A percentile compares a stretch with the other conserved stretches of the same genome.
phyloP scores from a whole-genome alignment of 2,329 filamentous ascomycete genomes.

The Calonectria multiphialidica region DNA sequence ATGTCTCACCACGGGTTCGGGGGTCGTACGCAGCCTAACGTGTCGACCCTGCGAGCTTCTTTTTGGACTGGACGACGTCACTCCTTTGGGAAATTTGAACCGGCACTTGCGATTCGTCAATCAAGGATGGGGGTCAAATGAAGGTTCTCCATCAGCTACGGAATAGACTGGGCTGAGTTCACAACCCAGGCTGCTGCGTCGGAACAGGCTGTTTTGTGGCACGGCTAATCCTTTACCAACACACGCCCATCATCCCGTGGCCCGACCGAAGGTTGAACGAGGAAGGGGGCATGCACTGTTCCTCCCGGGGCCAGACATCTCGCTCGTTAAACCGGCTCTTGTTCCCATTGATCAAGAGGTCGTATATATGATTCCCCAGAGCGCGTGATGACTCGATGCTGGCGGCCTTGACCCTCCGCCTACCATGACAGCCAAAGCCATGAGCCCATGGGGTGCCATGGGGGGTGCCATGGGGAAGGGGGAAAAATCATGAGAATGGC shows the following conservation, averaged over 20 bases:
- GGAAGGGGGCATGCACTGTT: slow-evolving; percentile 14
- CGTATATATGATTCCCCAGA: slow-evolving; percentile 24
- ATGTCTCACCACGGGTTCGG: slow-evolving; percentile 43
- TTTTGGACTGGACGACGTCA: slow-evolving; percentile 41
- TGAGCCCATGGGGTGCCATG: slow-evolving; percentile 7
- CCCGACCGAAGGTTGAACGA: slow-evolving; percentile 11
- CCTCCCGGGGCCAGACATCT: slow-evolving; percentile 22
- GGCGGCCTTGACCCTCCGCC: slow-evolving; percentile 31
- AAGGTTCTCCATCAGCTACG: slow-evolving; percentile 11
- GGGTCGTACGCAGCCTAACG: slow-evolving; percentile 35
- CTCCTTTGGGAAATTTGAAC: slow-evolving; percentile 41
- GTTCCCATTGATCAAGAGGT: slow-evolving; percentile 14
- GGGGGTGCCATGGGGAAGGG: not conserved
- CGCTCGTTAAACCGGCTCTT: slow-evolving; percentile 24
- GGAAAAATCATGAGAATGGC: slow-evolving; percentile 1
- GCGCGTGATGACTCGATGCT: slow-evolving; percentile 9
- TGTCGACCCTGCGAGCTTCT: slow-evolving; percentile 34
- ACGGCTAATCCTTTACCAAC: slow-evolving; percentile 21
- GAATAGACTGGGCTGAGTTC: slow-evolving; percentile 7
- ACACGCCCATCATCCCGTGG: slow-evolving; percentile 20
- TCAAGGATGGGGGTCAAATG: slow-evolving; percentile 24
- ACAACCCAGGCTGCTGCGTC: slow-evolving; percentile 2
- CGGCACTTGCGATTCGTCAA: slow-evolving; percentile 23
- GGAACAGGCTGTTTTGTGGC: not conserved
- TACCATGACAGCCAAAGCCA: slow-evolving; percentile 15